Evolutionary conservation across 2,329 filamentous ascomycete genomes (phyloP), one percentile per base, ranked within the genome.

Genomic region (Exophiala bonariae): DNA sequence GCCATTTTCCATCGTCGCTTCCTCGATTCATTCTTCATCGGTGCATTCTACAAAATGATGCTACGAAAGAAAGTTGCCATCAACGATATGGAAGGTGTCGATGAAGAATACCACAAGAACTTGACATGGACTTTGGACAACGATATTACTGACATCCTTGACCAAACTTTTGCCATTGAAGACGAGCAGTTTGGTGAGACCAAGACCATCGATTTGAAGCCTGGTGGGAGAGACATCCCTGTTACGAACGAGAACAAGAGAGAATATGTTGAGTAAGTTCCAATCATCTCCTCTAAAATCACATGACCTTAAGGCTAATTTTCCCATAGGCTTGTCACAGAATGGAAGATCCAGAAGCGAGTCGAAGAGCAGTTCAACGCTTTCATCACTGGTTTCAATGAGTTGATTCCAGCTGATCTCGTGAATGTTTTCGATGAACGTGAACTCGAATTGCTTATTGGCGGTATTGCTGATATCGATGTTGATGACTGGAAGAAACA

Each of bases 401-500:
- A 99, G 75, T 81, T 99, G 30, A 97, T 99, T 50, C 93, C 93
- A 2, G 84, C 91, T 45, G 93, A 99, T 64, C 80, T 99, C 41
- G 91, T 99, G 70, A 97, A 96, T 61, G 93, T 99, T 32, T 99
- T 99, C 63, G 93, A 99, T 64, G 93, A 99, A 76, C 87, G 93
- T 62, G 93, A 99, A 71, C 78, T 99, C 38, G 93, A 99, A 71
- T 74, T 99, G 59, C 79, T 99, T 59, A 97, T 99, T 64, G 93
- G 93, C 58, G 93, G 93, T 79, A 99, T 99, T 61, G 93, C 93
- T n/a, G 93, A 99, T 71, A 99, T 99, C 59, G 93, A 99, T 63
- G 92, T 99, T 13, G 93, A 99, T 51, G 93, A 99, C 71, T 99
- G 93, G 93, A 97, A 99, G 86, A 99, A 99, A 78, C 93, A 99